Base-by-base conservation (phyloP, 768 basidiomycete species). In the Termitomyces sp. region DNA sequence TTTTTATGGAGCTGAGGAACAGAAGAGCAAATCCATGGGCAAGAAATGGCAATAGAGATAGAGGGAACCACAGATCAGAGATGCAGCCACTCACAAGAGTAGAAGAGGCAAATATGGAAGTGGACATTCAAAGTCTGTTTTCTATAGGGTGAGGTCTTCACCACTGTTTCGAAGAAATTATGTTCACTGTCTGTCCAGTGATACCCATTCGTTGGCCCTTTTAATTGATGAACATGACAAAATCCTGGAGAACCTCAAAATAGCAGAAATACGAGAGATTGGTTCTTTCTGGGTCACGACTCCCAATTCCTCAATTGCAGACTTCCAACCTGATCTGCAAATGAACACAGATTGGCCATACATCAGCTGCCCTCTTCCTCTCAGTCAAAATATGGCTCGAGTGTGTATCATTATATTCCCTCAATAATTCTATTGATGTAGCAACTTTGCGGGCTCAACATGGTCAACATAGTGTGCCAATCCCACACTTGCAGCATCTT, bases 261-360 rank as follows among this genome's bases (percentile, higher is more conserved):
- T 87, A 55, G 89, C 91, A 9, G 91, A 92, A 75, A 84, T 87
- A 12, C 83, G 81, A 67, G 93, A 91, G 67, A 90, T 91, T 64
- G 79, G 79, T 59, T 91, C 88, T 4, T 93, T 92, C 77, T 78
- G 84, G 16, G 75, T 89, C 12, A 84, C 87, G 0, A 91, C 88
- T 0, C 89, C 89, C 7, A 88, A 89, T 60, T 88, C 89, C n/a
- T 89, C 89, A 7, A 78, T 89, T 55, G 76, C 82, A 11, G 86
- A 89, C 69, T 81, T 82, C 55, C 76, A 82, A 62, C 79, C 81
- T 8, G 70, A 77, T 4, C 66, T 74, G 12, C 77, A 78, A 40
- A 59, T 74, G 28, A 73, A 81, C 46, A 74, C 81, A 15, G 74
- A 67, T 28, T 78, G 82, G 32, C 82, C 85, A 7, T 81, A 85